Conservation (phyloP, 148 eudicot species). For the Vaccinium macrocarpon region DNA sequence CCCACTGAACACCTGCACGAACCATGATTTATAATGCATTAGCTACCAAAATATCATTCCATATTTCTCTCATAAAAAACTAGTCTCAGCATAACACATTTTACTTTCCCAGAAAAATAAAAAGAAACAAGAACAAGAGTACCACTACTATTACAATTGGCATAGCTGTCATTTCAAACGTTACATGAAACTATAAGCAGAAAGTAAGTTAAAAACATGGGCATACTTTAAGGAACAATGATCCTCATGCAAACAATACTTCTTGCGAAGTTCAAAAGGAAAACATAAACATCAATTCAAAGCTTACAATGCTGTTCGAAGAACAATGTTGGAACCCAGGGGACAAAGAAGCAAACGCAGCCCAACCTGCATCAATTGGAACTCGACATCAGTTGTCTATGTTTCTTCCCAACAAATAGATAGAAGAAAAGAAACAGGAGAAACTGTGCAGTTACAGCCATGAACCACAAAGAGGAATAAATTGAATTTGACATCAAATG, state of each 20-base stretch:
- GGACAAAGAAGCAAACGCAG: conserved; percentile 77
- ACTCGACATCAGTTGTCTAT: not conserved
- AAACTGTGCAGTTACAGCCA: not conserved
- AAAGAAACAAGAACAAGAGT: not conserved
- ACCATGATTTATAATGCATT: not conserved
- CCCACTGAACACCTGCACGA: conserved; percentile 64
- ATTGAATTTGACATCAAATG: not conserved
- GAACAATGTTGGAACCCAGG: conserved; percentile 64
- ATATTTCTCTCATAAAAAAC: not conserved
- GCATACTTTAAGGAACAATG: not conserved
- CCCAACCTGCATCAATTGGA: conserved; percentile 56
- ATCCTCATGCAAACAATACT: not conserved
- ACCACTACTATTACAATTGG: not conserved
- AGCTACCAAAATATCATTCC: conserved; percentile 3
- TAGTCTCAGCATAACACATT: not conserved
- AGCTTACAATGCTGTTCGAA: conserved; percentile 78
- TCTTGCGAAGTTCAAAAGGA: not conserved
- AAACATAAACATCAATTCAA: conserved; percentile 8
- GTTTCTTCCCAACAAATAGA: not conserved
- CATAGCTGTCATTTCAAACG: not conserved
- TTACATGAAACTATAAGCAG: not conserved
- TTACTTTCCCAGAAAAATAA: not conserved
- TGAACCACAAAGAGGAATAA: not conserved
- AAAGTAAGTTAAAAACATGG: not conserved
- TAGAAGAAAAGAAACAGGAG: not conserved